phyloP scores from a whole-genome alignment of 345 rosid species.

The Bretschneidera sinensis region DNA sequence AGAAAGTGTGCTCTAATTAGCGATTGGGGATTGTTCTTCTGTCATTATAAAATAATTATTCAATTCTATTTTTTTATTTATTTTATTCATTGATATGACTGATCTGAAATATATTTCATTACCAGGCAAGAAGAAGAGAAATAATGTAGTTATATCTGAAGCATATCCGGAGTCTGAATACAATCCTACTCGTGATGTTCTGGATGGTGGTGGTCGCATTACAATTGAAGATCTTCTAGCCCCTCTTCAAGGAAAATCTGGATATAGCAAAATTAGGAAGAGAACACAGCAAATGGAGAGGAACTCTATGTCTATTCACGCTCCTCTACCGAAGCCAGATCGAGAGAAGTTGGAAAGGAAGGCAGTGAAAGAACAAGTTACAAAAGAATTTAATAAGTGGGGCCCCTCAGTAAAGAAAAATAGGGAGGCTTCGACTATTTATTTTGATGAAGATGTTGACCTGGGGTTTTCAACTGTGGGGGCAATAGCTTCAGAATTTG shows the following conservation, averaged over 20 bases:
- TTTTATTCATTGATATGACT: too few relatives aligned
- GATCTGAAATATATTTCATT: neutral
- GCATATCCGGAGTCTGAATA: slow-evolving; percentile 87
- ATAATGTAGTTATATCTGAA: slow-evolving; percentile 50
- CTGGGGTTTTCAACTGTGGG: slow-evolving; percentile 84
- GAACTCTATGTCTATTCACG: slow-evolving; percentile 53
- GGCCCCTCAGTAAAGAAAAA: slow-evolving; percentile 74
- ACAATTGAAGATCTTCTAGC: slow-evolving; percentile 61
- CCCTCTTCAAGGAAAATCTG: slow-evolving; percentile 61
- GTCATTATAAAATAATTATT: neutral
- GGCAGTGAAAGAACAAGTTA: slow-evolving; percentile 50
- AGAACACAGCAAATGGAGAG: slow-evolving; percentile 39
- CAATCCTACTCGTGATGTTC: slow-evolving; percentile 78
- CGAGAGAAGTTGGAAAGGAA: slow-evolving; percentile 75
- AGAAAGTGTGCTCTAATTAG: neutral
- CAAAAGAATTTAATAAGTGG: slow-evolving; percentile 70
- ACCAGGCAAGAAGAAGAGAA: slow-evolving; percentile 58
- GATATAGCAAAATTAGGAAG: slow-evolving; percentile 53
- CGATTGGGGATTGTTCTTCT: neutral
- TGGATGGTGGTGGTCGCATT: slow-evolving; percentile 60
- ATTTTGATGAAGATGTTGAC: slow-evolving; percentile 65
- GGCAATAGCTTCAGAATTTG: slow-evolving; percentile 86
- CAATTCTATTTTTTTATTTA: neutral
- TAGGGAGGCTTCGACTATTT: slow-evolving; percentile 77
- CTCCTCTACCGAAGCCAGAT: slow-evolving; percentile 71